Conservation (phyloP, 148 eudicot genomes). For the Vaccinium vitisidaea region DNA sequence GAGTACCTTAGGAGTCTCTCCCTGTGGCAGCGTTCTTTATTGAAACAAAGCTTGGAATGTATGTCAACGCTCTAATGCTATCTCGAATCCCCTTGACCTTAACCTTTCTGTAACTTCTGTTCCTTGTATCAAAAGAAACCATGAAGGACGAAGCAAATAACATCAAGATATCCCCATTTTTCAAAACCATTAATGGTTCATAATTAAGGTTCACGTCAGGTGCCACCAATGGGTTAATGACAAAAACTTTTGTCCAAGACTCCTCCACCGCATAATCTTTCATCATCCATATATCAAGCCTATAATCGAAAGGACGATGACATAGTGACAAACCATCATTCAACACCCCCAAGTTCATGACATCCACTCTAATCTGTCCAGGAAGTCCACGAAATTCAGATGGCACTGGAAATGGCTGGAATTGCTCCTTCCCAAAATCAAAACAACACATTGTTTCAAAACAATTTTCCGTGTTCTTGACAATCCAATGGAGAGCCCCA, state of each 20-base stretch:
- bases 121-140: constrained; percentile 21
- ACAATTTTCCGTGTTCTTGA: neutral
- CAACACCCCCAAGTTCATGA: constrained; percentile 38
- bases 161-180: constrained; percentile 28
- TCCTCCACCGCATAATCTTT: constrained; percentile 34
- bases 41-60: constrained; percentile 33
- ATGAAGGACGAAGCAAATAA: constrained; percentile 24
- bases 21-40: constrained; percentile 26
- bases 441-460: constrained; percentile 29
- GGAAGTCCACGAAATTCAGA: constrained; percentile 17
- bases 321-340: constrained; percentile 27
- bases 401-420: constrained; percentile 16
- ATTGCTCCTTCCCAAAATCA: constrained; percentile 37
- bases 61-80: constrained; percentile 25
- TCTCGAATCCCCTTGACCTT: neutral
- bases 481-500: constrained; percentile 30
- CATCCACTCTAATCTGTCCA: constrained; percentile 9
- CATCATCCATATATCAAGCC: constrained; percentile 33
- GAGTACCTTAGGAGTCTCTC: neutral
- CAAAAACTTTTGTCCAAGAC: constrained; percentile 36
- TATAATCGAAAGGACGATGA: constrained; percentile 20
- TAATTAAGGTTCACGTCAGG: neutral
- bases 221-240: constrained; percentile 25
- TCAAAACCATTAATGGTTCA: constrained; percentile 6
- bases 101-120: constrained; percentile 5